Evolutionary conservation across 225 moss, liverwort and hornwort species (phyloP).

Genomic region (Antitrichia curtipendula): DNA sequence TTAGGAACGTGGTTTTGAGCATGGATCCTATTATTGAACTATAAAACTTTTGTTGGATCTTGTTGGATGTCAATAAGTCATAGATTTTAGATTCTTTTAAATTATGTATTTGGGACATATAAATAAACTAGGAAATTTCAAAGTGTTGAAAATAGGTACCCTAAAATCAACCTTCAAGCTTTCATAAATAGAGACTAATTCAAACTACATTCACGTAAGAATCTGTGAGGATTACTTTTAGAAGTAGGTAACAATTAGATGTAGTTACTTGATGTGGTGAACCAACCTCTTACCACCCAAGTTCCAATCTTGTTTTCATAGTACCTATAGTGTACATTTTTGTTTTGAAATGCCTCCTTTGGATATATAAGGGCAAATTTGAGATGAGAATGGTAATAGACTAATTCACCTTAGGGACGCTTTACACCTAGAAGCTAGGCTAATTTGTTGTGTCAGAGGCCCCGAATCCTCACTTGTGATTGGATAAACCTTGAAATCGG

Average conservation of each 20-base stretch:
- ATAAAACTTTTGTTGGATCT: accelerated
- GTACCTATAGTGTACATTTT: neutral
- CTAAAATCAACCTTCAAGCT: too few relatives aligned
- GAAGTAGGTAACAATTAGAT: neutral
- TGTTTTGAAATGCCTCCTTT: neutral
- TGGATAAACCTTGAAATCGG: too few relatives aligned
- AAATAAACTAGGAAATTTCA: neutral
- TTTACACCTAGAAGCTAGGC: too few relatives aligned
- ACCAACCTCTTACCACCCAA: neutral
- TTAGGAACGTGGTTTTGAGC: accelerated
- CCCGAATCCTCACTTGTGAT: too few relatives aligned
- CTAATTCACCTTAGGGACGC: too few relatives aligned
- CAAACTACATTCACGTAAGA: neutral
- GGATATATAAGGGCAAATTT: neutral
- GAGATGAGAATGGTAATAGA: neutral
- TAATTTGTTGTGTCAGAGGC: too few relatives aligned
- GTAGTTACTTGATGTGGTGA: neutral
- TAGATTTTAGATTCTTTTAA: neutral
- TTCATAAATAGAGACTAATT: neutral
- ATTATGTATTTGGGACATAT: neutral
- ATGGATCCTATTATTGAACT: neutral
- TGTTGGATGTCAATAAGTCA: neutral
- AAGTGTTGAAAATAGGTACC: neutral
- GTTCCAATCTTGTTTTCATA: neutral
- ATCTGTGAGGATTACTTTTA: neutral